Conservation (phyloP, 371 early-diverging fungal genomes). For the Coemansia sp. region DNA sequence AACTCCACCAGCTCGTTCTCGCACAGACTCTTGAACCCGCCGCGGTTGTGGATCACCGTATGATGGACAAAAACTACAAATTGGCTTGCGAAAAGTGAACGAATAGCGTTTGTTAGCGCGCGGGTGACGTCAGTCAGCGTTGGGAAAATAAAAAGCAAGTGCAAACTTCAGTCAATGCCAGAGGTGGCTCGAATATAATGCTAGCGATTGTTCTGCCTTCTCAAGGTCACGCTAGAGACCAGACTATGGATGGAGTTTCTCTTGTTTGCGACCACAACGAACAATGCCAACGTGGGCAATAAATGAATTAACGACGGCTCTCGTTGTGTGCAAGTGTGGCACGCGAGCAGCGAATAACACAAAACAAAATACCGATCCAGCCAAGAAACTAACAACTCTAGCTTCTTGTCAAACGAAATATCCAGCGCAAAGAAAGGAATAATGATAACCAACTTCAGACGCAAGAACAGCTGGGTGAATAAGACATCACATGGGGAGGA, state of each 20-base stretch:
- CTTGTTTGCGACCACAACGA: background rate
- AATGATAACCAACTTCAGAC: too few species aligned
- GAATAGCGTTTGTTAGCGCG: background rate
- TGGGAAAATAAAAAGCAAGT: too few species aligned
- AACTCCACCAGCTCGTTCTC: conserved; percentile 75
- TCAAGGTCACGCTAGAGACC: too few species aligned
- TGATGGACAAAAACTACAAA: conserved; percentile 82
- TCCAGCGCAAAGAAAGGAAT: too few species aligned
- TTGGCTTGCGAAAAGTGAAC: background rate
- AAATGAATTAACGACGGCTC: too few species aligned
- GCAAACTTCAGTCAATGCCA: too few species aligned
- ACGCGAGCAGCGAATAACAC: background rate
- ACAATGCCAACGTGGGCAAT: background rate
- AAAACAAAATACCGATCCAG: background rate
- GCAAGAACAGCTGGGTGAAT: background rate
- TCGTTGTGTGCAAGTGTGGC: background rate
- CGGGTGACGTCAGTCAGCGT: too few species aligned
- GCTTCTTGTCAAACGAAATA: too few species aligned
- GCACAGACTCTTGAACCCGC: conserved; percentile 84
- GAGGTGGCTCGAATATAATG: too few species aligned
- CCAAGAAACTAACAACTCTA: background rate
- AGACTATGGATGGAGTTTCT: too few species aligned
- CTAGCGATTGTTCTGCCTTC: too few species aligned
- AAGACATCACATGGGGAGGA: background rate
- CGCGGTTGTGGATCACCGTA: conserved; percentile 76